These are phyloP conservation scores for Backusella psychrophila DNA, from an alignment of 192 early-diverging fungal genomes.

Conservation along the genomic window DNA sequence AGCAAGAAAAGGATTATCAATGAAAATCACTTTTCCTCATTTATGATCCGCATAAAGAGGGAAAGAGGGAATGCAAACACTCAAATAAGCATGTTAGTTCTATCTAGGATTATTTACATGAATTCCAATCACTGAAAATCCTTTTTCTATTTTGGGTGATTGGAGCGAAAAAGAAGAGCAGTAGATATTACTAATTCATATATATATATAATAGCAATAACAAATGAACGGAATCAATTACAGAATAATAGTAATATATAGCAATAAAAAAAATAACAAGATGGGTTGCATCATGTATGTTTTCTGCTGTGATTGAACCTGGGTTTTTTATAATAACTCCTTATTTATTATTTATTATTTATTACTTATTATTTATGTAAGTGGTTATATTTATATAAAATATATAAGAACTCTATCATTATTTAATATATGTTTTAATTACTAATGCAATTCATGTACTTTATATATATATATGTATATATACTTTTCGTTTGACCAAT, in stretches of 20 bases:
- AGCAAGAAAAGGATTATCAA: neutral
- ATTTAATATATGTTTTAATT: slow-evolving; percentile 7
- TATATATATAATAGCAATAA: neutral
- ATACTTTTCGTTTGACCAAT: neutral
- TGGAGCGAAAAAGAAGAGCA: neutral
- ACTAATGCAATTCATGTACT: neutral
- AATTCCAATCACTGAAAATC: neutral
- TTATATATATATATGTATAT: neutral
- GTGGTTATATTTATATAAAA: neutral
- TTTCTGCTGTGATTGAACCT: slow-evolving; percentile 4
- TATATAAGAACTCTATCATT: neutral
- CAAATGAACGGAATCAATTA: neutral
- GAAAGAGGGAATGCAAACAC: neutral
- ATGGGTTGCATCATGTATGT: neutral
- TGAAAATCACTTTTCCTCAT: neutral
- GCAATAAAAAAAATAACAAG: neutral
- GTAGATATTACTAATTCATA: neutral
- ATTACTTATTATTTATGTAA: neutral
- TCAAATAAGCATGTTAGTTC: neutral
- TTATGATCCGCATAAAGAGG: neutral
- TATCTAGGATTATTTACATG: neutral
- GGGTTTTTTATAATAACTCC: slow-evolving; percentile 1
- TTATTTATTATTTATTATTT: neutral
- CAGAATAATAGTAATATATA: neutral
- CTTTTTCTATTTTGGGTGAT: neutral